Evolutionary conservation across 2,329 filamentous ascomycete genomes (phyloP).

Genomic region (Botrytis fragariae): DNA sequence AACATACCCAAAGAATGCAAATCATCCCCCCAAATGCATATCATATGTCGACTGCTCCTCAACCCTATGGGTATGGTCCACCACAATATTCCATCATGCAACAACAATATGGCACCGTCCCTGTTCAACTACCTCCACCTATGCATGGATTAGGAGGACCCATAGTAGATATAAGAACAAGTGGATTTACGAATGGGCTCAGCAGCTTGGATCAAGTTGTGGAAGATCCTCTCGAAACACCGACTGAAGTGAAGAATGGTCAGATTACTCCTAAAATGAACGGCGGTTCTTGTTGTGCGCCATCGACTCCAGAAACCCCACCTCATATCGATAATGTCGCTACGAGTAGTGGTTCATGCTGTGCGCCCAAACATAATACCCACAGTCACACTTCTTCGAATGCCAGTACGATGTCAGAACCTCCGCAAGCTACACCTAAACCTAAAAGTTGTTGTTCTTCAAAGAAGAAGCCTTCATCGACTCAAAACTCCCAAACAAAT

Average conservation of each 20-base stretch:
- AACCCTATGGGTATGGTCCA: conserved; percentile 28
- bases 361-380: conserved; percentile 29
- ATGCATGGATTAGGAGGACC: conserved; percentile 18
- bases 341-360: conserved; percentile 26
- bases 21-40: conserved; percentile 31
- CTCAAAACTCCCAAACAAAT: conserved; percentile 26
- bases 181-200: conserved; percentile 26
- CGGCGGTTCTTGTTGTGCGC: conserved; percentile 21
- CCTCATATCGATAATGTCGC: conserved; percentile 1
- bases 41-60: conserved; percentile 24
- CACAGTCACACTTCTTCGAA: conserved; percentile 31
- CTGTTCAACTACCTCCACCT: conserved; percentile 29
- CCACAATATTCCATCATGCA: conserved; percentile 33
- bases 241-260: conserved; percentile 23
- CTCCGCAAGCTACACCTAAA: conserved; percentile 21
- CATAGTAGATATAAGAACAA: conserved; percentile 17
- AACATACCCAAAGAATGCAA: conserved; percentile 32
- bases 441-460: conserved; percentile 43
- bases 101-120: conserved; percentile 26
- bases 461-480: conserved; percentile 27
- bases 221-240: conserved; percentile 31
- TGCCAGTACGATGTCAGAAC: conserved; percentile 28
- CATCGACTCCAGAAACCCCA: conserved; percentile 17
- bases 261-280: conserved; percentile 24
- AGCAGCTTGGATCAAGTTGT: conserved; percentile 28